Conservation (phyloP, 2,329 filamentous ascomycete species). For the Pochonia chlamydosporia region DNA sequence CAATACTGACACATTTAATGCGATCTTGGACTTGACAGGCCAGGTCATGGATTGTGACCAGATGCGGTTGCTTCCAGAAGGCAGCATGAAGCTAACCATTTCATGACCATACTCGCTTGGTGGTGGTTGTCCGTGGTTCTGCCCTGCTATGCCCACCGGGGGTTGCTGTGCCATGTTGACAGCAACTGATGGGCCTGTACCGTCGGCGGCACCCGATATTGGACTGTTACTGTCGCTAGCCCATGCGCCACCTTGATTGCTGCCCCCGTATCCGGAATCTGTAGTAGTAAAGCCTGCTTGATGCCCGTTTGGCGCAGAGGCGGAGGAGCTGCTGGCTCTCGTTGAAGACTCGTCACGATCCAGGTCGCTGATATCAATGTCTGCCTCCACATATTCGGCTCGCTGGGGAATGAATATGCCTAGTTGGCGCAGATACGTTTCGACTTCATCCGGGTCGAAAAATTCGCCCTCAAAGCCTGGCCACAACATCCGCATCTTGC, state of each 20-base stretch:
- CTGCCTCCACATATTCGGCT: constrained; percentile 54
- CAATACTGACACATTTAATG: constrained; percentile 27
- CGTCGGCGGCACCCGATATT: neutral
- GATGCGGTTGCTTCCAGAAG: constrained; percentile 4
- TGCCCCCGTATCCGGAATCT: constrained; percentile 5
- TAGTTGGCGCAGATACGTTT: constrained; percentile 61
- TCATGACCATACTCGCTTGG: neutral
- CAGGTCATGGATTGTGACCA: constrained; percentile 14
- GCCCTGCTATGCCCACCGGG: neutral
- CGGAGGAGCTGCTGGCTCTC: neutral
- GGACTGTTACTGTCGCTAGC: constrained; percentile 6
- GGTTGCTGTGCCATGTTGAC: neutral
- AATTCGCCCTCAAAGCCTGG: constrained; percentile 68
- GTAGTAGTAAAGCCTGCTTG: neutral
- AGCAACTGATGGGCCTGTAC: neutral
- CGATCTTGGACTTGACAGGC: constrained; percentile 24
- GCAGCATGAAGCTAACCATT: constrained; percentile 5
- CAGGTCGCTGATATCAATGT: constrained; percentile 44
- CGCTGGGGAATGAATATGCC: constrained; percentile 57
- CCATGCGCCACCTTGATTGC: neutral
- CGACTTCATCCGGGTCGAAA: constrained; percentile 71
- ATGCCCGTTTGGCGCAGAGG: neutral
- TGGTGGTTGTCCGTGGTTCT: neutral
- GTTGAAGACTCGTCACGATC: neutral
- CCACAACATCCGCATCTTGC: constrained; percentile 45